These are phyloP conservation scores for Trichoderma hamatum DNA, from an alignment of 2,329 filamentous ascomycete genomes.

Conservation along the genomic window DNA sequence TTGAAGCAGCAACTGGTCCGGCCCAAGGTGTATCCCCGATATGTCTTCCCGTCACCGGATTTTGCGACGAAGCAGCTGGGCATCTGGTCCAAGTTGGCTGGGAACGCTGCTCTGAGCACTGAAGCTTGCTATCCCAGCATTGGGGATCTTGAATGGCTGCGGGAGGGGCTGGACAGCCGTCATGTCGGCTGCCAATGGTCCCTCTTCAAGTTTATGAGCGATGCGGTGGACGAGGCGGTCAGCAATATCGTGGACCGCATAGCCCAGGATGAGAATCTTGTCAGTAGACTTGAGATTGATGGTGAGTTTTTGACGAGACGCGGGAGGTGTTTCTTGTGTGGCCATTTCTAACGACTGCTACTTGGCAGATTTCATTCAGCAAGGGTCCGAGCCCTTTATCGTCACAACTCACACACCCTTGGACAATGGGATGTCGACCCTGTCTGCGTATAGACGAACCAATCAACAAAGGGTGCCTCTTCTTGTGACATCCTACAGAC, in stretches of 20 bases:
- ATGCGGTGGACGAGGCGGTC: background rate
- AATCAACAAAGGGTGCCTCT: slow-evolving; percentile 30
- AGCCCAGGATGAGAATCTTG: background rate
- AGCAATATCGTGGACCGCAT: accelerated
- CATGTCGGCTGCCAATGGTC: background rate
- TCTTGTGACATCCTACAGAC: slow-evolving; percentile 44
- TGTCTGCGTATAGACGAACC: slow-evolving; percentile 36
- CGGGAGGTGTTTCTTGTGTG: background rate
- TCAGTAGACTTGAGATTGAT: accelerated
- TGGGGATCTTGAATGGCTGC: slow-evolving; percentile 42
- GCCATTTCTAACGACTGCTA: background rate
- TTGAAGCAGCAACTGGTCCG: slow-evolving; percentile 26
- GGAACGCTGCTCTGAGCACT: accelerated
- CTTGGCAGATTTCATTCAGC: background rate
- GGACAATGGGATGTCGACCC: background rate
- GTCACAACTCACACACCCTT: no score
- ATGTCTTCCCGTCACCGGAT: background rate
- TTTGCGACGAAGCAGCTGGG: background rate
- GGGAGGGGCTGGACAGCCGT: slow-evolving; percentile 33
- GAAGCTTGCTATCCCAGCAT: slow-evolving; percentile 36
- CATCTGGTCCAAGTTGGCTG: background rate
- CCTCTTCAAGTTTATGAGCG: background rate
- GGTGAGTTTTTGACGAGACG: background rate
- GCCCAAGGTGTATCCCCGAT: background rate
- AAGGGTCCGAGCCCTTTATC: accelerated